Conservation (phyloP, 2,329 filamentous ascomycete genomes). For the Amauroascus verrucosus region DNA sequence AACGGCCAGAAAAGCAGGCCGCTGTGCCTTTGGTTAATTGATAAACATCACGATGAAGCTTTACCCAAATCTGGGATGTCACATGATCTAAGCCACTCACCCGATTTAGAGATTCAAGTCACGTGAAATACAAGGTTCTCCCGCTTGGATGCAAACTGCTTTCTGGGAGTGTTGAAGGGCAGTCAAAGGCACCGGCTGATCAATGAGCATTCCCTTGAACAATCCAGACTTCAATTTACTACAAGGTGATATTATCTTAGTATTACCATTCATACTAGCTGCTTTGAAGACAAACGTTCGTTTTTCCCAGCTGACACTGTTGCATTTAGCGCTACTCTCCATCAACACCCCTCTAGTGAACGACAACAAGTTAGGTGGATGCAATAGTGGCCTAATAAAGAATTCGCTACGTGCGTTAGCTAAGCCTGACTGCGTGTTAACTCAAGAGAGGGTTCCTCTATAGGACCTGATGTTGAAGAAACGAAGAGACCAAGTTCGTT, state of each 20-base stretch:
- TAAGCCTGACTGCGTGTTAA: not conserved
- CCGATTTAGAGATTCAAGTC: not conserved
- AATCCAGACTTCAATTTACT: not conserved
- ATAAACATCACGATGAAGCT: too few relatives aligned
- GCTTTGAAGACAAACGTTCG: not conserved
- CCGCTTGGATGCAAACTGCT: conserved; percentile 34
- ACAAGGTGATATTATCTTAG: not conserved
- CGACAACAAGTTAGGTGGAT: not conserved
- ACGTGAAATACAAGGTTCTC: conserved; percentile 23
- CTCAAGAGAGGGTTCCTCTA: conserved; percentile 22
- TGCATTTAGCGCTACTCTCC: conserved; percentile 1
- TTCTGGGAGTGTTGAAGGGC: conserved; percentile 14
- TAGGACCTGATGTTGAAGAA: conserved; percentile 41
- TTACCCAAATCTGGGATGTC: not conserved
- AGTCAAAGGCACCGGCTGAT: not conserved
- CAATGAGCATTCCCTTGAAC: conserved; percentile 8
- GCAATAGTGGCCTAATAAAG: not conserved
- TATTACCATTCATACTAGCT: not conserved
- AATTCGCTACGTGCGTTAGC: not conserved
- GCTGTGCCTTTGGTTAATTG: too few relatives aligned
- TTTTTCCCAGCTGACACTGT: conserved; percentile 1
- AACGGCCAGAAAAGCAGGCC: too few relatives aligned
- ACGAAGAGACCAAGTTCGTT: conserved; percentile 38
- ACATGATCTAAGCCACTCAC: not conserved
- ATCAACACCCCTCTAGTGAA: not conserved